Evolutionary conservation across 108 stramenopile genomes (phyloP), one percentile per base, ranked within the genome.

Genomic region (Chaetoceros muelleri): DNA sequence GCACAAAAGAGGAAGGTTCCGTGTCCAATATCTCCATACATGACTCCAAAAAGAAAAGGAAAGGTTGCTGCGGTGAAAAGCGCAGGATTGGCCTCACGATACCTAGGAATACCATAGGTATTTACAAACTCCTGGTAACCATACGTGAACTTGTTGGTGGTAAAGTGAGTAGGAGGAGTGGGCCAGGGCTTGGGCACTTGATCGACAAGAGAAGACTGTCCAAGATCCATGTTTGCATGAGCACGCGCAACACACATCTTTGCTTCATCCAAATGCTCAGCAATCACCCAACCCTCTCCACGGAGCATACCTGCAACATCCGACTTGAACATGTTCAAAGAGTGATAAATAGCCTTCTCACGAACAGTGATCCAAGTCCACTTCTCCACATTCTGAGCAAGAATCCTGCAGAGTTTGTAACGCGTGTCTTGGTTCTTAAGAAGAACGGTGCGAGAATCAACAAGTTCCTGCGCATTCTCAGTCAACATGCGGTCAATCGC

Each of bases 1-100:
- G 82, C 76, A 57, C 67, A 50, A 66, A 93, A 79, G 26, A 99
- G 75, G 74, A 87, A 85, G 13, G 76, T 50, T 45, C 95, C 96
- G 55, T 99, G 98, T 5, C 98, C 98, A 34, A 97, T 89, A 73
- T 99, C 98, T 53, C 98, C 98, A 65, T 95, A 99, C 98, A 97
- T 99, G 63, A 97, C 95, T 49, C 95, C 96, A 57, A 96, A 99
- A 55, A 97, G 70, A 79, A 99, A 99, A 49, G 98, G 98, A 79
- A 99, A 99, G 18, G 96, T 96, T 2, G 94, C 95, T 24, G 95
- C 94, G 18, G 98, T 96, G 70, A 97, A 97, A 30, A 99, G 76
- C 13, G 98, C 98, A 22, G 98, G 98, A 71, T 99, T 99, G 58
- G 91, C 94, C 78, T 99, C 98, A 44, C 89, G 82, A 78, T 99